A percentile compares a stretch with the other conserved stretches of the same genome.
Conservation (phyloP, 768 basidiomycete genomes). For the Clavulina sp. region DNA sequence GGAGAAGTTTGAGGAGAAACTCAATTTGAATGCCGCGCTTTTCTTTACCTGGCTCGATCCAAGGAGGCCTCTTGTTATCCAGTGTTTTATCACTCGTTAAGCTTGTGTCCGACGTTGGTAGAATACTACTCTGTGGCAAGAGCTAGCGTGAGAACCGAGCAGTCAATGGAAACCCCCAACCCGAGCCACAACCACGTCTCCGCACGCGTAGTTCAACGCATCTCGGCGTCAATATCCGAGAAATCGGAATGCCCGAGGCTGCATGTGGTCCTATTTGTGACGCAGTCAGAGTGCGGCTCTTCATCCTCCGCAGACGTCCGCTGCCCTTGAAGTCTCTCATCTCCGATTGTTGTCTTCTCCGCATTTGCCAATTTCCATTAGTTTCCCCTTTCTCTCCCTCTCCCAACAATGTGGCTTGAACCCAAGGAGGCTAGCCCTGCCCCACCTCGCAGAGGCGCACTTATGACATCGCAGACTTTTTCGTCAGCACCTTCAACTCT, state of each 20-base stretch:
- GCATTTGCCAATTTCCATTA: background rate
- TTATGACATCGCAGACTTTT: background rate
- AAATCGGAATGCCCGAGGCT: background rate
- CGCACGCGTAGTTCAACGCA: background rate
- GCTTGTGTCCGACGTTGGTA: background rate
- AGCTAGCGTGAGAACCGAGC: background rate
- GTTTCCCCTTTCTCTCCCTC: background rate
- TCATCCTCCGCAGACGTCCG: background rate
- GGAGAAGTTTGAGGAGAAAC: conserved; percentile 60
- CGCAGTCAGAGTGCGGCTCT: too few relatives aligned
- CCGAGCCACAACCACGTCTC: background rate
- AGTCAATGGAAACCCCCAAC: background rate
- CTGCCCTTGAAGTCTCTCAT: background rate
- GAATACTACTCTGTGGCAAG: background rate
- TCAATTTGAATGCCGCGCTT: conserved; percentile 27
- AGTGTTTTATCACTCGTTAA: background rate
- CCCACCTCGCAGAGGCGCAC: background rate
- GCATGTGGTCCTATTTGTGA: background rate
- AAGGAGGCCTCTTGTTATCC: background rate
- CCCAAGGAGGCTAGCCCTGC: background rate
- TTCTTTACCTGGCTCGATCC: background rate
- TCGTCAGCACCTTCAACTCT: background rate
- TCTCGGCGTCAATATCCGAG: background rate
- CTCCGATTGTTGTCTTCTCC: background rate
- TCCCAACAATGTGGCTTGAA: background rate